Evolutionary conservation across 805 yeast genomes (phyloP), one percentile per base, ranked within the genome.

Genomic region (Kazachstania martiniae): DNA sequence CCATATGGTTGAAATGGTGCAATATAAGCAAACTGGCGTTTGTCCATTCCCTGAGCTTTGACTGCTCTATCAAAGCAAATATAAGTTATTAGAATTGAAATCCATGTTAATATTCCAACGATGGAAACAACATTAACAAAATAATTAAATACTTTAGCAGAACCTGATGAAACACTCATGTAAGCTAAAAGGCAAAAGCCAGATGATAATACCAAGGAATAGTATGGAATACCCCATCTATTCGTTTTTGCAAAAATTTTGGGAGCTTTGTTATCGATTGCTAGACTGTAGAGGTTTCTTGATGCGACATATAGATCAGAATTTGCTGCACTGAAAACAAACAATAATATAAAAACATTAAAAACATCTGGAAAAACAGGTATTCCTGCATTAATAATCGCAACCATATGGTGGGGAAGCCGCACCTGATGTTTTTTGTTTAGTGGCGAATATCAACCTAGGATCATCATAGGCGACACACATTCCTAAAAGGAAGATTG

Each of bases 371-470:
- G 86, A 40, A 84, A 61, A 1, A 73, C 87, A 7, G 53, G 46
- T 40, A 83, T 81, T 40, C 69, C 69, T 47, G 77, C 75, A 46
- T 64, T 69, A 32, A 58, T 49, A 37, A 83, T 77, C 29, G 94
- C 94, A 48, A 82, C 76, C 33, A 82, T n/a, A 47, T 7, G 82
- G 83, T 25, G 94, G 94, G 12, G 91, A 79, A 14, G 89, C 86
- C 25, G 78, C 68, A 3, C 87, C 85, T 27, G 64, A 63, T 2
- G 71, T 58, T n/a, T 60, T 53, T 31, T 73, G 66, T 3, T 47
- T 41, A 18, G 72, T 72, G 12, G 72, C 66, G 12, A 75, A 74
- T 17, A 57, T 25, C 39, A 79, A 62, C 29, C 56, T 43, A 25
- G 68, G 65, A 49, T 74, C 76, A 40, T 63, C 63, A 37, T 70